Evolutionary conservation across 2,329 filamentous ascomycete species (phyloP).

Genomic region (Alternaria arbusti): DNA sequence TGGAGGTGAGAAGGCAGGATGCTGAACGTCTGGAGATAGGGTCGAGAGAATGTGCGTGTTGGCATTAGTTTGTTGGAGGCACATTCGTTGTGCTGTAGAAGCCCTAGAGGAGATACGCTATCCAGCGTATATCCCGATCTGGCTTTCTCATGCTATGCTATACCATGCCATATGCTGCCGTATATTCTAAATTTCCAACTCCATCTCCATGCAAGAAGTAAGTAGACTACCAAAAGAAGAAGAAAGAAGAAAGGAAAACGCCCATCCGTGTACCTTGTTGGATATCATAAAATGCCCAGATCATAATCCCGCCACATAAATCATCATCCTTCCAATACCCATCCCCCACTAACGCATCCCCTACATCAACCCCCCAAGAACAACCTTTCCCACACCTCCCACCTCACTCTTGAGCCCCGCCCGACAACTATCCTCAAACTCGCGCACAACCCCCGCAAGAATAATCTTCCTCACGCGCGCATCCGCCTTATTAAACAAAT

Average conservation of each 20-base stretch:
- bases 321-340: not conserved
- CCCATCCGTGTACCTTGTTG: not conserved
- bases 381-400: conserved; percentile 83
- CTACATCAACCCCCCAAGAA: conserved; percentile 82
- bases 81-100: not conserved
- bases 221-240: not conserved
- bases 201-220: not conserved
- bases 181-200: not conserved
- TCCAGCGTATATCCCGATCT: not conserved
- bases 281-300: conserved; percentile 8
- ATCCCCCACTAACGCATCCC: too few relatives aligned
- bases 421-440: conserved; percentile 89
- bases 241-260: not conserved
- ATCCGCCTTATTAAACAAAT: conserved; percentile 91
- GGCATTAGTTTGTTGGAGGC: not conserved
- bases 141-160: not conserved
- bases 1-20: not conserved
- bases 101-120: not conserved
- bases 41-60: not conserved
- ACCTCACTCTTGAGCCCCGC: conserved; percentile 80
- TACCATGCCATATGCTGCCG: not conserved
- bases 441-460: conserved; percentile 82
- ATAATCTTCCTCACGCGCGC: conserved; percentile 86
- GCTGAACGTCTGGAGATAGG: too few relatives aligned
- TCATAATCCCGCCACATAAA: not conserved